Percentiles rank a stretch among this genome's conserved stretches.
These are phyloP conservation scores for Entamoeba histolytica DNA, from an alignment of 208 protist genomes.

Conservation along the genomic window DNA sequence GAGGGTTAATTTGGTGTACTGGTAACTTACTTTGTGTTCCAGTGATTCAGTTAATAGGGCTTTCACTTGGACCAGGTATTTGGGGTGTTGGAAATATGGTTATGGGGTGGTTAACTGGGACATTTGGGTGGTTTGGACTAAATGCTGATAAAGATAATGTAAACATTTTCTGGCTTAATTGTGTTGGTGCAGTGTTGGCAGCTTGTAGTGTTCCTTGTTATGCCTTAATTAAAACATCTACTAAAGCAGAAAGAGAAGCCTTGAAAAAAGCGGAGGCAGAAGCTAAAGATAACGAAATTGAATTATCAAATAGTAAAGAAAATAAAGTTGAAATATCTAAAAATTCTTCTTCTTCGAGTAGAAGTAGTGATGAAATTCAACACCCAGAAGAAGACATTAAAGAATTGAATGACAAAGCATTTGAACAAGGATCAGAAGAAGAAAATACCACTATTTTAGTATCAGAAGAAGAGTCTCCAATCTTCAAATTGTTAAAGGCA, in stretches of 20 bases:
- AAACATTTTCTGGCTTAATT: neutral
- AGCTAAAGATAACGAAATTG: neutral
- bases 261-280: neutral
- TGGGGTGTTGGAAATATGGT: neutral
- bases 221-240: neutral
- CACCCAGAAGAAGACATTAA: neutral
- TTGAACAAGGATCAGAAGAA: neutral
- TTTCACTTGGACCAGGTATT: neutral
- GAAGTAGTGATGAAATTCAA: no score
- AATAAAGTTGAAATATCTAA: neutral
- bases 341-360: neutral
- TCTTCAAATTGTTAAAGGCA: neutral
- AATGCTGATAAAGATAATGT: neutral
- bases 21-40: neutral
- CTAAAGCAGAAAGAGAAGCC: no score
- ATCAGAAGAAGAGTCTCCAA: neutral
- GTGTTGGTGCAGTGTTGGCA: neutral
- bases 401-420: neutral
- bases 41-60: neutral
- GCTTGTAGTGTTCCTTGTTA: neutral
- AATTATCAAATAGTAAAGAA: neutral
- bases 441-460: neutral
- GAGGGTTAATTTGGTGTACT: neutral
- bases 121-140: neutral
- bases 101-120: neutral